These are phyloP conservation scores for Saccharomyces kudriavzevii DNA, from an alignment of 805 yeast genomes.

Conservation along the genomic window DNA sequence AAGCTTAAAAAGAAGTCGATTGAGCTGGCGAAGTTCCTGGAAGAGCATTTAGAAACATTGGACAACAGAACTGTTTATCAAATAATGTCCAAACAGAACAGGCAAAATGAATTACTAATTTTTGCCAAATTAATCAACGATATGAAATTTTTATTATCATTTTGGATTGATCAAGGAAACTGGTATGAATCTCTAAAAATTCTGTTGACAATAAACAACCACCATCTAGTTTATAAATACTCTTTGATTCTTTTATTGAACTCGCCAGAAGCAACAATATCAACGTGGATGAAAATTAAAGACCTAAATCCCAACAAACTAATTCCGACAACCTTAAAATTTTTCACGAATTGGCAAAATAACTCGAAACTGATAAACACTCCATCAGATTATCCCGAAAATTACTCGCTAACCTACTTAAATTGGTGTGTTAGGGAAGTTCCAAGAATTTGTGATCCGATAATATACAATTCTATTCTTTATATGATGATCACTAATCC, in stretches of 20 bases:
- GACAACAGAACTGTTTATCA: conserved; percentile 67
- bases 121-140: conserved; percentile 66
- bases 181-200: conserved; percentile 69
- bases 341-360: conserved; percentile 41
- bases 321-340: conserved; percentile 68
- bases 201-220: conserved; percentile 40
- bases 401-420: conserved; percentile 62
- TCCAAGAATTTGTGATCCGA: conserved; percentile 31
- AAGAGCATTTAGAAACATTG: conserved; percentile 38
- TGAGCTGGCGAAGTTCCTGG: conserved; percentile 43
- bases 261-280: conserved; percentile 60
- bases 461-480: conserved; percentile 62
- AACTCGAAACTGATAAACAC: conserved; percentile 4
- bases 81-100: conserved; percentile 58
- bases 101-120: conserved; percentile 52
- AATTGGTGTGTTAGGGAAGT: conserved; percentile 42
- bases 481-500: conserved; percentile 50
- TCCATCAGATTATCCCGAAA: conserved; percentile 37
- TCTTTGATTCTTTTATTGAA: conserved; percentile 63
- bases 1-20: conserved; percentile 22
- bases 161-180: conserved; percentile 58
- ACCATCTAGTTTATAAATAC: conserved; percentile 50
- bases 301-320: conserved; percentile 52
- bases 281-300: conserved; percentile 59
- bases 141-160: conserved; percentile 56